Base-by-base conservation (phyloP, 352 stramenopile species). In the Globisporangium okanoganense region DNA sequence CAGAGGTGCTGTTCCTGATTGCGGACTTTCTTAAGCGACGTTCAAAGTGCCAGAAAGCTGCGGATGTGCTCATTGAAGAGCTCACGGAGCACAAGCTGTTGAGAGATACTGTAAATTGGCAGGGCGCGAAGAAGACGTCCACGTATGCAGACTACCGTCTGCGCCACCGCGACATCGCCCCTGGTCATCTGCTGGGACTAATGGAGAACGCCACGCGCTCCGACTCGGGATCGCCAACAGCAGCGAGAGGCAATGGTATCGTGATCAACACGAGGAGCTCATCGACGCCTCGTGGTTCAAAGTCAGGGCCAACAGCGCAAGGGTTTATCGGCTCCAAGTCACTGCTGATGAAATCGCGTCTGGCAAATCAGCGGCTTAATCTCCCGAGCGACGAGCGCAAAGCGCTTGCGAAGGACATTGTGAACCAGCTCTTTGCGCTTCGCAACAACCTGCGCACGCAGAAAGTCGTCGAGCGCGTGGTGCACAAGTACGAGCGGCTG, bases 1-100 rank as follows among this genome's bases (percentile, higher is more conserved):
- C 81, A 72, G 87, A 95, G 69, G 73, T 95, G 29, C 84, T 86
- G 56, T 95, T 94, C 69, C 70, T 95, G 53, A 90, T 95, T 61
- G 87, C 87, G 1, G 83, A 94, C 62, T 95, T 91, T 62, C 56
- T 95, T 24, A 87, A 87, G 64, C 86, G 85, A 33, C 75, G 68
- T 0, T 84, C 79, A 2, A 65, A 71, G 41, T 95, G 83, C 35
- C 64, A 76, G 36, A 79, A 80, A 35, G 82, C 87, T 3, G 87
- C 87, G 0, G 73, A 87, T 31, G 56, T 65, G 50, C 57, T 95
- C 29, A 90, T 94, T 43, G 62, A 79, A 22, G 87, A 93, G 58
- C 58, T 95, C 59, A 62, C 72, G 3, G 66, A 82, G 33, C 72
- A 88, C 35, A 61, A 82, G 65, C 53, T 94, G 52, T 64, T 95